Evolutionary conservation across 2,329 filamentous ascomycete genomes (phyloP).

Genomic region (Aspergillus proliferans): DNA sequence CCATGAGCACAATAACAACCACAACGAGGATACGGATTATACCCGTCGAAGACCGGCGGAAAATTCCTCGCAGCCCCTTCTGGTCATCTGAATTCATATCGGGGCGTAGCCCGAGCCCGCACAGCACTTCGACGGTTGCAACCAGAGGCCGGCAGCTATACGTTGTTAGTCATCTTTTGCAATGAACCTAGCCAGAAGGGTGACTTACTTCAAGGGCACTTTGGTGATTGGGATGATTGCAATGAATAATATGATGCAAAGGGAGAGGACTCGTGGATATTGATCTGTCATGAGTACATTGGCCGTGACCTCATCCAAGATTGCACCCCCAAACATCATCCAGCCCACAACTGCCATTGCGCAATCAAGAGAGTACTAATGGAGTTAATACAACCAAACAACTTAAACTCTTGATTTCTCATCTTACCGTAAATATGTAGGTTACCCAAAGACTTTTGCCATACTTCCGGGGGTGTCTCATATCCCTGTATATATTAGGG

Average conservation of each 20-base stretch:
- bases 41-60: constrained; percentile 54
- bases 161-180: constrained; percentile 14
- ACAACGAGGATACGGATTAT: constrained; percentile 61
- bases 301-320: constrained; percentile 81
- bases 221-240: constrained; percentile 93
- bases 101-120: constrained; percentile 59
- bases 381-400: constrained; percentile 7
- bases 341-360: constrained; percentile 77
- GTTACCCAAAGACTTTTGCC: constrained; percentile 67
- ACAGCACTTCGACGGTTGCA: constrained; percentile 73
- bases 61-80: constrained; percentile 37
- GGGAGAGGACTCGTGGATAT: constrained; percentile 67
- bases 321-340: constrained; percentile 90
- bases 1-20: constrained; percentile 67
- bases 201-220: constrained; percentile 69
- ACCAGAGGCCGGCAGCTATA: constrained; percentile 71
- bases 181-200: not conserved
- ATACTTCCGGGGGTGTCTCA: constrained; percentile 80
- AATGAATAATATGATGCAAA: constrained; percentile 78
- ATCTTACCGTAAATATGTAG: constrained; percentile 72
- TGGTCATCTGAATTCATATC: constrained; percentile 18
- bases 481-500: constrained; percentile 75
- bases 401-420: not conserved
- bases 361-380: constrained; percentile 69
- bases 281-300: constrained; percentile 72